Percentiles rank a stretch among this genome's conserved stretches.
These are phyloP conservation scores for Beauveria sp. DNA, from an alignment of 2,329 filamentous ascomycete species.

Conservation along the genomic window DNA sequence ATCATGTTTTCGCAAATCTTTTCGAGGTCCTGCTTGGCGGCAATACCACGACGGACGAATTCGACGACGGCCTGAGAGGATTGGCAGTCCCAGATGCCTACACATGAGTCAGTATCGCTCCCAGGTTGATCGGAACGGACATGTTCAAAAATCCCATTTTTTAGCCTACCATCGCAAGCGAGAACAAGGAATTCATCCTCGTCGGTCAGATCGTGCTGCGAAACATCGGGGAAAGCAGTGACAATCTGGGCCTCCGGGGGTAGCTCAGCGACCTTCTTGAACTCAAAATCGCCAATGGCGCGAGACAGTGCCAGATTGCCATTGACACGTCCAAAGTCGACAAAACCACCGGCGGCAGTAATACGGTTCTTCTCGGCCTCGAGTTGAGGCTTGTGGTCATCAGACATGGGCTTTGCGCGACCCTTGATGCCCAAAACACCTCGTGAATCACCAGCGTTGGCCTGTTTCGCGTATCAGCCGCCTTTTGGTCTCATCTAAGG, in stretches of 20 bases:
- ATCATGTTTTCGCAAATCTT: slow-evolving; percentile 99
- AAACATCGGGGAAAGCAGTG: slow-evolving; percentile 91
- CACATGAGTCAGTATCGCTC: slow-evolving; percentile 15
- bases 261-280: slow-evolving; percentile 97
- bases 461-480: slow-evolving; percentile 44
- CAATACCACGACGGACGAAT: slow-evolving; percentile 93
- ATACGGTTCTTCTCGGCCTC: slow-evolving; percentile 97
- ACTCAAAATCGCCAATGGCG: slow-evolving; percentile 98
- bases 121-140: too few species aligned
- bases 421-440: slow-evolving; percentile 94
- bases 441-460: slow-evolving; percentile 93
- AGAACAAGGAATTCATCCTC: slow-evolving; percentile 95
- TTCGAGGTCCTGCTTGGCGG: slow-evolving; percentile 87
- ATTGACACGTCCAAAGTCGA: slow-evolving; percentile 97
- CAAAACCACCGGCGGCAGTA: slow-evolving; percentile 89
- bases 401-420: slow-evolving; percentile 94
- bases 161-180: slow-evolving; percentile 74
- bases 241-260: slow-evolving; percentile 98
- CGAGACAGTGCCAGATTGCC: slow-evolving; percentile 94
- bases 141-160: neutral
- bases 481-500: neutral
- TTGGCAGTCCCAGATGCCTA: slow-evolving; percentile 99
- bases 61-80: slow-evolving; percentile 96
- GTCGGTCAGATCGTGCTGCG: slow-evolving; percentile 78
- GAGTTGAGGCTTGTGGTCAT: slow-evolving; percentile 98